Percentiles rank a stretch among this genome's conserved stretches.
phyloP scores from a whole-genome alignment of 352 stramenopile genomes.

The Phytophthora sojae region DNA sequence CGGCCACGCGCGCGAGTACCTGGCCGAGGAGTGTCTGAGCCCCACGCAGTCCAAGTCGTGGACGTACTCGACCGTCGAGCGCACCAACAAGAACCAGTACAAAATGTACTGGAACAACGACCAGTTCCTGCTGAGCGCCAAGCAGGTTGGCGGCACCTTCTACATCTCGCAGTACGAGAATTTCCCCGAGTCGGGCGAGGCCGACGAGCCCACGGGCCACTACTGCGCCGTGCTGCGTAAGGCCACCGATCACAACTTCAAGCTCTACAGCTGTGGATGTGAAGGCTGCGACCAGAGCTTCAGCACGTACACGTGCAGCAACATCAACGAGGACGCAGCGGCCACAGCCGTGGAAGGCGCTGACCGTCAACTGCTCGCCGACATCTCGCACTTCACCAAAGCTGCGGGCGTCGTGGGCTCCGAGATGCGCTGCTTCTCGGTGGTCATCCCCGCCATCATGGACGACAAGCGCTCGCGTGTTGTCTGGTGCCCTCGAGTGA shows the following conservation, averaged over 20 bases:
- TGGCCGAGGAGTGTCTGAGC: conserved; percentile 85
- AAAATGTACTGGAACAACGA: conserved; percentile 91
- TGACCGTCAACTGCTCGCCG: conserved; percentile 83
- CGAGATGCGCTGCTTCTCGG: conserved; percentile 84
- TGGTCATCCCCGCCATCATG: conserved; percentile 87
- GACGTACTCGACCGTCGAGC: conserved; percentile 84
- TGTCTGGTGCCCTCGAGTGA: conserved; percentile 85
- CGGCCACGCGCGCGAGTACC: conserved; percentile 80
- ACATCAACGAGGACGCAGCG: conserved; percentile 63
- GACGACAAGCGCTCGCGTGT: conserved; percentile 80
- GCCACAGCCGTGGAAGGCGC: conserved; percentile 41
- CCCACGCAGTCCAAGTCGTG: conserved; percentile 80
- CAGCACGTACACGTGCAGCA: conserved; percentile 85
- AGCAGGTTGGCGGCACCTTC: conserved; percentile 83
- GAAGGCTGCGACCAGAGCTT: conserved; percentile 90
- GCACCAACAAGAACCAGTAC: conserved; percentile 88
- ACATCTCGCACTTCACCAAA: conserved; percentile 89
- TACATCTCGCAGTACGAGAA: conserved; percentile 93
- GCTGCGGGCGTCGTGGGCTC: conserved; percentile 74
- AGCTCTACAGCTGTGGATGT: conserved; percentile 88
- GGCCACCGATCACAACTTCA: conserved; percentile 82
- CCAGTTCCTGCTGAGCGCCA: conserved; percentile 85
- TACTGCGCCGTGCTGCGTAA: conserved; percentile 87
- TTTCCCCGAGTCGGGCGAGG: conserved; percentile 71
- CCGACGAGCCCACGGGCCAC: conserved; percentile 57